Evolutionary conservation across 495 filamentous ascomycete species (phyloP), one percentile per base, ranked within the genome.

Genomic region (Penicillium ucsense): DNA sequence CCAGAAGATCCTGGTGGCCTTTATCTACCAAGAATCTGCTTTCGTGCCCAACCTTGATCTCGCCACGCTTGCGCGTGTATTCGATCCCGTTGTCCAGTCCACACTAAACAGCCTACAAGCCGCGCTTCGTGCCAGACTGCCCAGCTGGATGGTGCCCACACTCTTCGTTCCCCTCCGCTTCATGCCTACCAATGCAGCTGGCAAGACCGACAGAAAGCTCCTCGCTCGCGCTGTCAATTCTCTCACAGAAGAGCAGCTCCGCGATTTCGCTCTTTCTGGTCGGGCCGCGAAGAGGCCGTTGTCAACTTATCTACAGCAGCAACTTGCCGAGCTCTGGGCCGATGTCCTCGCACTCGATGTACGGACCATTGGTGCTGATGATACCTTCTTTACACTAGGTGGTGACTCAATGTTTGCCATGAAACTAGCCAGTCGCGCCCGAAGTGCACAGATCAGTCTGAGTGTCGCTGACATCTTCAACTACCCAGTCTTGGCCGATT

Each of bases 401-500:
- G 61, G 61, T 1, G 49, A 62, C 42, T 64, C 61, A 6, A 41
- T 64, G 8, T 31, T 39, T 10, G 61, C 61, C 8, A 61, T 61
- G 51, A 50, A 49, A 39, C 33, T 64, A 29, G 59, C 35, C 5
- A 37, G 35, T 37, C 35, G 10, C 35, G 35, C 35, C 52, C 4
- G 49, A 53, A 34, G 45, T 39, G 8, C 12, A 10, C 32, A 35
- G n/a, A 12, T 46, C 44, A 35, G 11, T 6, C 10, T 67, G 5
- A 57, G 47, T 9, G 52, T 54, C 5, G 56, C 56, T n/a, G 49
- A 45, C 28, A 44, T 66, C 31, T 78, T 80, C 33, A 45, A 54
- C 12, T 50, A 58, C 29, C 51, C 56, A 20, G 53, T 48, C 12
- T 45, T 62, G 12, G 52, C 45, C 41, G 44, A 44, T 9, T 59